Conservation (phyloP, 2,329 filamentous ascomycete genomes). For the Colletotrichum lupini region DNA sequence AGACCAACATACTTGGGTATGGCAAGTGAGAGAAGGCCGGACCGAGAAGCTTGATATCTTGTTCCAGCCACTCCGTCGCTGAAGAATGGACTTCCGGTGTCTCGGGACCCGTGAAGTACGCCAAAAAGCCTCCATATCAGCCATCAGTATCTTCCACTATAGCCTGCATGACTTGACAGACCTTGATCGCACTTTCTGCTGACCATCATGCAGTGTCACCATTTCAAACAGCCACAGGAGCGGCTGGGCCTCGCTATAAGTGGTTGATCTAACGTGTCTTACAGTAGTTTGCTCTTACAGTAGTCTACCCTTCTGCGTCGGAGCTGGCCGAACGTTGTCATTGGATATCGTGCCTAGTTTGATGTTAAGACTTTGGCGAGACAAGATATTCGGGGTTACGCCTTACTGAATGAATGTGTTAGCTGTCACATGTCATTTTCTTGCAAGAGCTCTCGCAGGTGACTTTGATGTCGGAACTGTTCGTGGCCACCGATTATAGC, state of each 20-base stretch:
- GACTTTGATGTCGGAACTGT: neutral
- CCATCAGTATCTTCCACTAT: neutral
- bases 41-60: neutral
- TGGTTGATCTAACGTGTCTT: neutral
- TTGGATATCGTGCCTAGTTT: neutral
- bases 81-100: neutral
- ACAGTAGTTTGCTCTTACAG: neutral
- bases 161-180: neutral
- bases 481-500: neutral
- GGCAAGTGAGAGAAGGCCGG: neutral
- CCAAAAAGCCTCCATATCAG: neutral
- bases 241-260: neutral
- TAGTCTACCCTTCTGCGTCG: neutral
- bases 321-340: neutral
- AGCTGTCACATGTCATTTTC: neutral
- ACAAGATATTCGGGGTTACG: neutral
- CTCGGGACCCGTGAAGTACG: neutral
- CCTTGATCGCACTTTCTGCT: neutral
- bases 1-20: neutral
- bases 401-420: neutral
- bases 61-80: too few relatives aligned
- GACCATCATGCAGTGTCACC: neutral
- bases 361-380: neutral
- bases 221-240: conserved; percentile 3
- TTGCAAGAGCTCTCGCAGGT: neutral